Base-by-base conservation (phyloP, 768 basidiomycete species). In the Tricholoma sp. region DNA sequence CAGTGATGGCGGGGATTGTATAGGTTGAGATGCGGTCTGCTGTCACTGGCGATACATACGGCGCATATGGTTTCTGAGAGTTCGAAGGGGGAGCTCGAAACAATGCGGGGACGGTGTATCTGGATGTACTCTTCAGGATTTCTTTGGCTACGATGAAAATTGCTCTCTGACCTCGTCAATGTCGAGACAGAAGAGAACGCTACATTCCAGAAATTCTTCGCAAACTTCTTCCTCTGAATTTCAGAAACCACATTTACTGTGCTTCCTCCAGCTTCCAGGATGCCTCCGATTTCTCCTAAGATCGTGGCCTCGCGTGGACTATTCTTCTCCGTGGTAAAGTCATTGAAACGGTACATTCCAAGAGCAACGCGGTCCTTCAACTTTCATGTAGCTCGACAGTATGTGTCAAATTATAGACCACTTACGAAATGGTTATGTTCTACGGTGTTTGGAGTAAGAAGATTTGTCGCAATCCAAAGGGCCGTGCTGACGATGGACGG, bases 151-250 rank as follows among this genome's bases (percentile, higher is more conserved):
- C 2, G 42, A 15, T 28, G 15, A 31, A 34, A 31, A 32, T 17
- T 44, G 17, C 11, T 31, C 9, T 62, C 69, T 15, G 61, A 76
- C 66, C 76, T 70, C 0, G 79, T 77, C 36, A 87, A 72, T 0
- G 83, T 80, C 0, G 82, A 64, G 53, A 79, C 70, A 7, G 80
- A 76, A 1, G 82, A 78, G 59, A 86, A 80, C 1, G 74, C 72
- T 48, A 82, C 71, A 61, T 85, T 87, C 85, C 81, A 85, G 48
- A 85, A 75, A 60, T 85, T 85, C 71, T 88, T 88, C 2, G 69
- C 59, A 57, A 80, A 88, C 63, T 85, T 86, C 59, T 73, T 65
- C 12, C 83, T 75, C 62, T 85, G 85, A n/a, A 86, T 81, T 59
- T 86, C 82, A 15, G 80, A 73, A 11, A 77, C 78, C 53, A 83